These are phyloP conservation scores for Macrolepiota fuliginosa DNA, from an alignment of 768 basidiomycete species.

Conservation along the genomic window DNA sequence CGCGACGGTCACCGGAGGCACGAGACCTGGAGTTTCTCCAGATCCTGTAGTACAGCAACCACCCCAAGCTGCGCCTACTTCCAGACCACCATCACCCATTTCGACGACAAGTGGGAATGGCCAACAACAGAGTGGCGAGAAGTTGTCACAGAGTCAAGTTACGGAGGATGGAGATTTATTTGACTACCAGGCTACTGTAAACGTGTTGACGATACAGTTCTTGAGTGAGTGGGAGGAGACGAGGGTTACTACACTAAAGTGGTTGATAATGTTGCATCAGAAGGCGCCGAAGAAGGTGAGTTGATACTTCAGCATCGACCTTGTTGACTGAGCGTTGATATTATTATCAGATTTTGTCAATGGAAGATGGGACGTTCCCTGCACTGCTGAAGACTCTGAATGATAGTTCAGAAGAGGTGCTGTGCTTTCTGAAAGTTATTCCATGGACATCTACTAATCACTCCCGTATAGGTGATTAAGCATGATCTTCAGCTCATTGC, in stretches of 20 bases:
- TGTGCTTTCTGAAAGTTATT: conserved; percentile 9
- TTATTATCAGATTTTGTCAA: conserved; percentile 73
- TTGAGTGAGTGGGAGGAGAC: conserved; percentile 97
- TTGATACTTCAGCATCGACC: not conserved
- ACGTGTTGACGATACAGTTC: conserved; percentile 90
- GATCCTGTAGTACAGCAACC: conserved; percentile 41
- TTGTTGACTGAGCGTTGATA: not conserved
- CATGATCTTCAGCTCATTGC: conserved; percentile 94
- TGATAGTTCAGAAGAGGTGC: conserved; percentile 92
- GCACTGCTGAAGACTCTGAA: conserved; percentile 93
- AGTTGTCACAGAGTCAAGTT: conserved; percentile 17
- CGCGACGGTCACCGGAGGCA: not conserved
- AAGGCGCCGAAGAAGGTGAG: conserved; percentile 93
- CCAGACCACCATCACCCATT: conserved; percentile 62
- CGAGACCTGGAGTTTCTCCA: conserved; percentile 11
- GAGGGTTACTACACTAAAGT: conserved; percentile 91
- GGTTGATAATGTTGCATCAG: conserved; percentile 98
- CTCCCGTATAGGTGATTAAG: conserved; percentile 74
- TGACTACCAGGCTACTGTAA: conserved; percentile 91
- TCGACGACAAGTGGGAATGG: conserved; percentile 39
- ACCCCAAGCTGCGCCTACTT: conserved; percentile 22
- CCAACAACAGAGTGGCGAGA: conserved; percentile 3
- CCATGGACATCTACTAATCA: conserved; percentile 7
- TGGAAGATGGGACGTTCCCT: conserved; percentile 97
- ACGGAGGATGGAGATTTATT: conserved; percentile 68